Evolutionary conservation across 2,329 filamentous ascomycete species (phyloP), one percentile per base, ranked within the genome.

Genomic region (Acrocalymma vagum): DNA sequence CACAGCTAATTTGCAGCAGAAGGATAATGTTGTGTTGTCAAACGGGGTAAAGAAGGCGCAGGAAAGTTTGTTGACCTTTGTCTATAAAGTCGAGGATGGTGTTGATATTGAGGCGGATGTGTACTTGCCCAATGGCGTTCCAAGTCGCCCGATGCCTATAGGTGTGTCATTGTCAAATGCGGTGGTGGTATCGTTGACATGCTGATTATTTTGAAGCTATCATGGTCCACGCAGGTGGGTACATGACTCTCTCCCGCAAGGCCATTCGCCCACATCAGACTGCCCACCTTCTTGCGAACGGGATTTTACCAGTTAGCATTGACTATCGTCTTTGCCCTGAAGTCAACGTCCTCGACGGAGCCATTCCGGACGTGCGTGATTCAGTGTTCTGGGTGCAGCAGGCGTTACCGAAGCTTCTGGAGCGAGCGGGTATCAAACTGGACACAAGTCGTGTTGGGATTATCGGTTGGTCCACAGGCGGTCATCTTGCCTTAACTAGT

Each of bases 271-370:
- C 65, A 2, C 31, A 42, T 4, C 77, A 80, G 38, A 72, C 63
- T 0, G 34, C 53, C 5, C 42, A 59, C 2, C 62, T 80, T 0
- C 60, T 79, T 0, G 42, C 59, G 1, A 33, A 55, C 5, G 72
- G 74, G 0, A 65, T 80, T 26, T 53, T 80, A 3, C 75, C 78
- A 0, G 55, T 81, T 9, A 77, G 72, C 44, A 36, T 80, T 0
- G 78, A 81, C 50, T 78, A 80, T 45, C 62, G 77, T 0, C 67
- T 81, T 1, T 80, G 77, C 40, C 78, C 78, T 0, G 75, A 80
- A 28, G 63, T 72, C 3, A 72, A 59, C 14, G 50, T 81, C 3
- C 31, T 66, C 3, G 70, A 77, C 2, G 79, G 78, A 0, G 69
- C 78, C 0, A 72, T 81, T 55, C 47, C 50, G 3, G 79, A 81